These are phyloP conservation scores for Cercospora berteroae DNA, from an alignment of 2,329 filamentous ascomycete genomes.

Conservation along the genomic window DNA sequence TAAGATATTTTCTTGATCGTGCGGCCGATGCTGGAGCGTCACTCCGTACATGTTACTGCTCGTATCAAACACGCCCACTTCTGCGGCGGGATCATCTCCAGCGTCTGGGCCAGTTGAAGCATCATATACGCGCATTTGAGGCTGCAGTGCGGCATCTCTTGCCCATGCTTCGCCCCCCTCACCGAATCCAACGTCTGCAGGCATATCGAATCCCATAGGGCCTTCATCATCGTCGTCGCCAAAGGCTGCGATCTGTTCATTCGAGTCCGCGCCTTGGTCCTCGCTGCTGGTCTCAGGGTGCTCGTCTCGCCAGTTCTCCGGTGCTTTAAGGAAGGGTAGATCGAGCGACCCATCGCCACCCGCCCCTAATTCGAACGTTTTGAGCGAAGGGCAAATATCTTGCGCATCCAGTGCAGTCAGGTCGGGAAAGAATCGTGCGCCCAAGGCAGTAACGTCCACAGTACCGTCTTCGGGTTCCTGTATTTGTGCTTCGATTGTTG, in stretches of 20 bases:
- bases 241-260: slow-evolving; percentile 49
- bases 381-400: slow-evolving; percentile 91
- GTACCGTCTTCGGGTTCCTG: slow-evolving; percentile 59
- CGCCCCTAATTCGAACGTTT: slow-evolving; percentile 80
- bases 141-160: slow-evolving; percentile 79
- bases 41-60: slow-evolving; percentile 69
- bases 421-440: slow-evolving; percentile 81
- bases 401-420: slow-evolving; percentile 74
- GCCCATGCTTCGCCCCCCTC: slow-evolving; percentile 97
- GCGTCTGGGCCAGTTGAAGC: slow-evolving; percentile 56
- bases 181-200: slow-evolving; percentile 76
- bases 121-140: slow-evolving; percentile 78
- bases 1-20: slow-evolving; percentile 91
- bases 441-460: slow-evolving; percentile 74
- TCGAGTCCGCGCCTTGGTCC: slow-evolving; percentile 50
- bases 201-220: slow-evolving; percentile 59
- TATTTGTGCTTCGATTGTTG: slow-evolving; percentile 41
- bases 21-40: slow-evolving; percentile 65
- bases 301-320: slow-evolving; percentile 76
- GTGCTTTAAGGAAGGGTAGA: slow-evolving; percentile 84
- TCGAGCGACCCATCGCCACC: slow-evolving; percentile 81
- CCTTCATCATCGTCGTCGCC: slow-evolving; percentile 69
- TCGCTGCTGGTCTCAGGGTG: slow-evolving; percentile 52
- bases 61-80: slow-evolving; percentile 58
- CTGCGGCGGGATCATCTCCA: slow-evolving; percentile 46